Evolutionary conservation across 306 rosid species (phyloP).

Genomic region (Trifolium dubium): DNA sequence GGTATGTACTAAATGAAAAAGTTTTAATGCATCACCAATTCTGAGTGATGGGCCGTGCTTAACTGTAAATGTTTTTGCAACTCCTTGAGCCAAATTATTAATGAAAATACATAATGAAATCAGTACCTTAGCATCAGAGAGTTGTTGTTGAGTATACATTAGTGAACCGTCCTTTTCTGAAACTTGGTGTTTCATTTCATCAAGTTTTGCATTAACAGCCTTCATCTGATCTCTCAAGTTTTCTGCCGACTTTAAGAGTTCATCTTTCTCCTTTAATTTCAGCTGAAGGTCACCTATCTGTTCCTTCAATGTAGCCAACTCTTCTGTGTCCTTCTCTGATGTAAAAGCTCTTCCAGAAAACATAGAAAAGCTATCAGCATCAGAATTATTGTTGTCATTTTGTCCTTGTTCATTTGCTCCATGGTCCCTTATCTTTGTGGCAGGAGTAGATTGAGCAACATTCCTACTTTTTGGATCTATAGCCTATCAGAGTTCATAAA

Average conservation of each 20-base stretch:
- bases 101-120: conserved; percentile 1
- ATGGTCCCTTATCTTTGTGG: conserved; percentile 65
- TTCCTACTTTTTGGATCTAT: conserved; percentile 64
- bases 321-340: conserved; percentile 76
- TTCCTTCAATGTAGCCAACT: conserved; percentile 62
- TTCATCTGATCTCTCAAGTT: conserved; percentile 62
- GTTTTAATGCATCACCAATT: not conserved
- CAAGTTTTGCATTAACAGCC: conserved; percentile 57
- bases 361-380: conserved; percentile 59
- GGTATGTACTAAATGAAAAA: conserved; percentile 6
- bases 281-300: conserved; percentile 79
- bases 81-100: conserved; percentile 22
- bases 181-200: conserved; percentile 65
- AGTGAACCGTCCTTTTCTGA: conserved; percentile 74
- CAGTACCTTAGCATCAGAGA: conserved; percentile 84
- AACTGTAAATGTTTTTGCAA: conserved; percentile 8
- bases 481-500: conserved; percentile 48
- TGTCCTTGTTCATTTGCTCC: conserved; percentile 65
- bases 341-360: conserved; percentile 63
- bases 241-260: conserved; percentile 74
- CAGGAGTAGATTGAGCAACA: conserved; percentile 65
- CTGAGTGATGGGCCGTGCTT: conserved; percentile 9
- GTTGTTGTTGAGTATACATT: conserved; percentile 66
- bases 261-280: conserved; percentile 76
- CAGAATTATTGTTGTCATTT: conserved; percentile 49